These are phyloP conservation scores for Aspergillus bridgeri DNA, from an alignment of 495 filamentous ascomycete genomes.

Conservation along the genomic window DNA sequence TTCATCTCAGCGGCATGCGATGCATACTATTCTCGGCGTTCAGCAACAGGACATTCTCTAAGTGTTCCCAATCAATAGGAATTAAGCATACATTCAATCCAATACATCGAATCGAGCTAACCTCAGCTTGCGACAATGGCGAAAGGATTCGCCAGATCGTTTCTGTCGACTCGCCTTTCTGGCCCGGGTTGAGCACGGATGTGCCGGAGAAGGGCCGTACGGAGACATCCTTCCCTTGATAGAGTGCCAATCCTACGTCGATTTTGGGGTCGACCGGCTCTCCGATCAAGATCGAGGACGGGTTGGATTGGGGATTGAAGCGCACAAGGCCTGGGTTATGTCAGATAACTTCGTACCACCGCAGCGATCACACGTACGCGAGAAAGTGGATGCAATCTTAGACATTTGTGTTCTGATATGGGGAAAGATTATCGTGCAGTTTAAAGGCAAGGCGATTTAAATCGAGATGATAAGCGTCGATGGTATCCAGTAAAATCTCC, in stretches of 20 bases:
- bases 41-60: neutral
- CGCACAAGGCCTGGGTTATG: slow-evolving; percentile 51
- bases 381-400: slow-evolving; percentile 42
- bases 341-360: slow-evolving; percentile 7
- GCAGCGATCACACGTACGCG: slow-evolving; percentile 27
- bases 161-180: slow-evolving; percentile 46
- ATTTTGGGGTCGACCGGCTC: slow-evolving; percentile 51
- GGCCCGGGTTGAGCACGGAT: slow-evolving; percentile 52
- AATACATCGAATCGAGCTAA: slow-evolving; percentile 60
- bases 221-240: slow-evolving; percentile 51
- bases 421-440: neutral
- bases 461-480: neutral
- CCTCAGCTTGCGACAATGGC: slow-evolving; percentile 45
- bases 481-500: neutral
- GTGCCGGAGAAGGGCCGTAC: slow-evolving; percentile 53
- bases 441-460: neutral
- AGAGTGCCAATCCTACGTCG: slow-evolving; percentile 54
- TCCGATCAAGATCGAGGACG: slow-evolving; percentile 50
- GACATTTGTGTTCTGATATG: slow-evolving; percentile 25
- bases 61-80: neutral
- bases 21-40: slow-evolving; percentile 49
- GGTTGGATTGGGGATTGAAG: slow-evolving; percentile 53
- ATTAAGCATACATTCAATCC: slow-evolving; percentile 60
- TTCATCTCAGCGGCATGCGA: slow-evolving; percentile 73
- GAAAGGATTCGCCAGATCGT: slow-evolving; percentile 53